Evolutionary conservation across 140 eudicot genomes (phyloP).

Genomic region (Ambrosia hybrid): DNA sequence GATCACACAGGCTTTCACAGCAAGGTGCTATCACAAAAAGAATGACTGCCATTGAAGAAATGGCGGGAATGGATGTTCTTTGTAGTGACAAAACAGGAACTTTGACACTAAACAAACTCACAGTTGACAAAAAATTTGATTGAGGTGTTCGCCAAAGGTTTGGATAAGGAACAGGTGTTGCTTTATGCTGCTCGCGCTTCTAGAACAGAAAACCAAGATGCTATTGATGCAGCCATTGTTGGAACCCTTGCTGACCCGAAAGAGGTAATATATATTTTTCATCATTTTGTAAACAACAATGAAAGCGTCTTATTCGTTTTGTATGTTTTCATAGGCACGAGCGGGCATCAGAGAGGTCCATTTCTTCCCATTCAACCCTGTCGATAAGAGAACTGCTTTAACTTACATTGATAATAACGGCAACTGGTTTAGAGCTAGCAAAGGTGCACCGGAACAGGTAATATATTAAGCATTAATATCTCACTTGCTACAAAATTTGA

Average conservation of each 20-base stretch:
- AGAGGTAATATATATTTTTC: no score
- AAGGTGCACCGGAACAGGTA: conserved; percentile 97
- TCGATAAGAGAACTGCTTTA: conserved; percentile 92
- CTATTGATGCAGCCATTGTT: conserved; percentile 89
- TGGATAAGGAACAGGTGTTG: conserved; percentile 76
- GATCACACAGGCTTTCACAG: conserved; percentile 89
- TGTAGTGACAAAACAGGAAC: conserved; percentile 95
- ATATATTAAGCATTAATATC: no score
- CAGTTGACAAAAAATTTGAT: conserved; percentile 75
- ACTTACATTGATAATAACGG: conserved; percentile 72
- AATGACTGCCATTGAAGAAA: conserved; percentile 95
- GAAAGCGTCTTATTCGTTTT: not conserved
- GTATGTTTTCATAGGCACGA: conserved; percentile 53
- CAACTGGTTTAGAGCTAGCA: conserved; percentile 90
- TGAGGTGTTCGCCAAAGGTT: conserved; percentile 79
- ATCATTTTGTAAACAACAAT: not conserved
- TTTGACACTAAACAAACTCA: conserved; percentile 74
- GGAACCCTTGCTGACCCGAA: conserved; percentile 81
- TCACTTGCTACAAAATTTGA: no score
- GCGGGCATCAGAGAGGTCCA: conserved; percentile 87
- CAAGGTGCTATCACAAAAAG: conserved; percentile 97
- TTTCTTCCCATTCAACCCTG: conserved; percentile 92
- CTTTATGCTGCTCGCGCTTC: conserved; percentile 91
- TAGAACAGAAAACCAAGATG: conserved; percentile 83
- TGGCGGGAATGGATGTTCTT: conserved; percentile 97